Evolutionary conservation across 257 asterid species (phyloP).

Genomic region (Penstemon newberryi): DNA sequence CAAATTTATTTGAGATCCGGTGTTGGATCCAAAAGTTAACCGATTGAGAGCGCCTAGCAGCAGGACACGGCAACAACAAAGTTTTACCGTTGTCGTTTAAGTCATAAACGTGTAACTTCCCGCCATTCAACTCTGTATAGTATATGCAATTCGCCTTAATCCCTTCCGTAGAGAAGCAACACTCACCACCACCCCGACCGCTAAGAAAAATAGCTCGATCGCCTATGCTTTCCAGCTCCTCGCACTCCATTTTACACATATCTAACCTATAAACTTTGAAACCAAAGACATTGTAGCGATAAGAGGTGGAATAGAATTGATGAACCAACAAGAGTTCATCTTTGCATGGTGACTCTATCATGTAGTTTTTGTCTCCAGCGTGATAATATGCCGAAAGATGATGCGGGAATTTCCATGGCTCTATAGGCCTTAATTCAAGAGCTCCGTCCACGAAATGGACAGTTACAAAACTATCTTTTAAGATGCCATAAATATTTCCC

Average conservation of each 20-base stretch:
- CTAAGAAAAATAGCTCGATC: constrained; percentile 8
- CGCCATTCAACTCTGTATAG: too few species aligned
- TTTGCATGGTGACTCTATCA: background rate
- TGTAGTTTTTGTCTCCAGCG: too few species aligned
- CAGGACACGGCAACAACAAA: too few species aligned
- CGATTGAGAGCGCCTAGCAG: too few species aligned
- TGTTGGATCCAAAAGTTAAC: too few species aligned
- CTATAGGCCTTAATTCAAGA: background rate
- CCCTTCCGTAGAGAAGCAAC: too few species aligned
- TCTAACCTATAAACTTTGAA: background rate
- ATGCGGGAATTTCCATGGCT: background rate
- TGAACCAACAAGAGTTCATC: constrained; percentile 15
- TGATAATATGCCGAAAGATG: too few species aligned
- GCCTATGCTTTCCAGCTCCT: constrained; percentile 11
- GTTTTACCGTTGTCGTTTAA: too few species aligned
- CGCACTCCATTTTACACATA: background rate
- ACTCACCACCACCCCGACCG: too few species aligned
- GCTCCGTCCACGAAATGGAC: background rate
- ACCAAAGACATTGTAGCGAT: background rate
- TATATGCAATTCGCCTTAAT: too few species aligned
- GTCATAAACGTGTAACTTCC: too few species aligned
- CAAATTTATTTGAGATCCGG: too few species aligned
- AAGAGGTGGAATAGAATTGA: background rate
- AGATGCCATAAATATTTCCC: background rate
- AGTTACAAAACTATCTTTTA: background rate